Evolutionary conservation across 73 alveolate species (phyloP).

Genomic region (Stentor roeselii): DNA sequence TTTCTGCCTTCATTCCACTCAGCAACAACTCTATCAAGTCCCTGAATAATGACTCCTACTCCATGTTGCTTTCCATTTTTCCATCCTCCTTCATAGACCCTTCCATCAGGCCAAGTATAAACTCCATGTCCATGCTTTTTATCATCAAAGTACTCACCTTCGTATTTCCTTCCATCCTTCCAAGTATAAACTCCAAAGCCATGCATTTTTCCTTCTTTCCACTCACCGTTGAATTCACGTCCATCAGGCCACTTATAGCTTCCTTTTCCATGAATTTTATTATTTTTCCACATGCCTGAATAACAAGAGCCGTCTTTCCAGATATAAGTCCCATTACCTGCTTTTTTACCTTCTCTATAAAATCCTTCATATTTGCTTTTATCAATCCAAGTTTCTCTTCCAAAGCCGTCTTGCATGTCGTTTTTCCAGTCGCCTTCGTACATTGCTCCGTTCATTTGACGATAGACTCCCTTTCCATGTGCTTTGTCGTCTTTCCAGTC

Average conservation of each 20-base stretch:
- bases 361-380: conserved; percentile 57
- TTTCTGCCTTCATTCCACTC: neutral
- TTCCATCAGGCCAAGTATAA: conserved; percentile 53
- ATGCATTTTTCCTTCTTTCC: conserved; percentile 67
- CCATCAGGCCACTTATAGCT: conserved; percentile 49
- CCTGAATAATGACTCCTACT: conserved; percentile 29
- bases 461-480: conserved; percentile 64
- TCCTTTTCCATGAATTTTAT: conserved; percentile 57
- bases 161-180: conserved; percentile 68
- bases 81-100: conserved; percentile 48
- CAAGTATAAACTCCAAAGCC: conserved; percentile 78
- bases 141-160: conserved; percentile 65
- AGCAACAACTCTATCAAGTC: conserved; percentile 12
- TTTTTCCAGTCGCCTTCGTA: conserved; percentile 79
- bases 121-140: conserved; percentile 74
- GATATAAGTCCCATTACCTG: conserved; percentile 52
- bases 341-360: conserved; percentile 54
- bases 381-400: conserved; percentile 65
- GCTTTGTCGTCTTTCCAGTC: conserved; percentile 63
- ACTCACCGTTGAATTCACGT: conserved; percentile 59
- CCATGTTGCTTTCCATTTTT: conserved; percentile 52
- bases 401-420: conserved; percentile 69
- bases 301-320: conserved; percentile 78
- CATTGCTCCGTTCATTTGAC: conserved; percentile 69
- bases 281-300: conserved; percentile 76